Conservation (phyloP, 768 basidiomycete genomes). For the Crassisporium funariophilum region DNA sequence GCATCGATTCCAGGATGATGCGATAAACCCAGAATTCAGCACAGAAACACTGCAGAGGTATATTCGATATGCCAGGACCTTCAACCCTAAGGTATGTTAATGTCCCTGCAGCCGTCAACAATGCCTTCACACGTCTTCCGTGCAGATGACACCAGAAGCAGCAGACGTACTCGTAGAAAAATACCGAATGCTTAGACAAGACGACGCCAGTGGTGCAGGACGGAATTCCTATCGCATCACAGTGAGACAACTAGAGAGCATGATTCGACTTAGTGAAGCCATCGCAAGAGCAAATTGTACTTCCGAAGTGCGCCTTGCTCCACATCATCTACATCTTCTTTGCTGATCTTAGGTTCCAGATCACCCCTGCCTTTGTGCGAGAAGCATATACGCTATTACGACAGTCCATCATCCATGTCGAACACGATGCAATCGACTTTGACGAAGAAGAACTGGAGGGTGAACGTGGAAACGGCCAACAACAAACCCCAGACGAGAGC, state of each 20-base stretch:
- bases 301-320: slow-evolving; percentile 62
- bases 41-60: slow-evolving; percentile 96
- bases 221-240: slow-evolving; percentile 96
- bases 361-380: slow-evolving; percentile 90
- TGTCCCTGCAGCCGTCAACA: slow-evolving; percentile 2
- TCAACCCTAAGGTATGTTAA: slow-evolving; percentile 85
- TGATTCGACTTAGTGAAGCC: slow-evolving; percentile 97
- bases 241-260: slow-evolving; percentile 95
- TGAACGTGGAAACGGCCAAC: slow-evolving; percentile 45
- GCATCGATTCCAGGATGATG: slow-evolving; percentile 92
- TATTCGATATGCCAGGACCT: slow-evolving; percentile 95
- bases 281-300: slow-evolving; percentile 97
- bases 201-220: slow-evolving; percentile 86
- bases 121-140: slow-evolving; percentile 6
- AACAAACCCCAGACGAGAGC: slow-evolving; percentile 32
- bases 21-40: slow-evolving; percentile 95
- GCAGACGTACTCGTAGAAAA: slow-evolving; percentile 94
- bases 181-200: slow-evolving; percentile 88
- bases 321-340: neutral
- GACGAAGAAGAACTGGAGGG: slow-evolving; percentile 84
- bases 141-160: slow-evolving; percentile 88
- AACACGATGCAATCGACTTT: slow-evolving; percentile 97
- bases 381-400: slow-evolving; percentile 93
- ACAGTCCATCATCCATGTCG: slow-evolving; percentile 98
- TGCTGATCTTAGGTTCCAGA: slow-evolving; percentile 46